Base-by-base conservation (phyloP, 164 flowering plant species). In the Vitis amurensis region DNA sequence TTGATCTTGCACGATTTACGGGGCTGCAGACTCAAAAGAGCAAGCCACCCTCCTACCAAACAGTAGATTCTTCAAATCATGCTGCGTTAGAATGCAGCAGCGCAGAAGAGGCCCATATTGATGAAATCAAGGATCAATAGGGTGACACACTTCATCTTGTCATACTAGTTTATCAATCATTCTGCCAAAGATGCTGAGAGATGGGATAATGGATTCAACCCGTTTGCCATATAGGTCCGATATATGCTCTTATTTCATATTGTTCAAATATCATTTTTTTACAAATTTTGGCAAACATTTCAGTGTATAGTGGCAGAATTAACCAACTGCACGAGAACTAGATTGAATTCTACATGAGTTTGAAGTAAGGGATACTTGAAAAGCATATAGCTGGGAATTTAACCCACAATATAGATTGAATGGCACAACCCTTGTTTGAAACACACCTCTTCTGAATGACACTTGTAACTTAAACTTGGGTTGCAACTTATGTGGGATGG, bases 1-100 rank as follows among this genome's bases (percentile, higher is more conserved):
- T 94, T 47, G 98, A 94, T 81, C 87, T 94, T 68, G 98, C 98
- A 61, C 84, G 98, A 49, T 78, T 55, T 48, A 79, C 97, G 1
- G 97, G 96, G 50, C 67, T 94, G 70, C 97, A 94, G 79, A 74
- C 85, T 59, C 79, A 81, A 30, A 88, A 81, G 77, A 75, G 65
- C 63, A 74, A 80, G 57, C 16, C 63, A 53, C 63, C 77, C 12
- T 53, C 85, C 37, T 51, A 66, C 51, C 67, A 70, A 64, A 66
- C 67, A 10, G 55, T 75, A 65, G 90, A 88, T 50, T 17, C 83
- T 72, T 53, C 80, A 57, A 77, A 63, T 16, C 69, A 58, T 30
- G 72, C 85, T 71, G 74, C 84, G 19, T 13, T 80, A 57, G 84
- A 52, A 51, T 73, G 85, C 86, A 83, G 70, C 50, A 72, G 72